Conservation (phyloP, 495 filamentous ascomycete genomes). For the Acidiella bohemica region DNA sequence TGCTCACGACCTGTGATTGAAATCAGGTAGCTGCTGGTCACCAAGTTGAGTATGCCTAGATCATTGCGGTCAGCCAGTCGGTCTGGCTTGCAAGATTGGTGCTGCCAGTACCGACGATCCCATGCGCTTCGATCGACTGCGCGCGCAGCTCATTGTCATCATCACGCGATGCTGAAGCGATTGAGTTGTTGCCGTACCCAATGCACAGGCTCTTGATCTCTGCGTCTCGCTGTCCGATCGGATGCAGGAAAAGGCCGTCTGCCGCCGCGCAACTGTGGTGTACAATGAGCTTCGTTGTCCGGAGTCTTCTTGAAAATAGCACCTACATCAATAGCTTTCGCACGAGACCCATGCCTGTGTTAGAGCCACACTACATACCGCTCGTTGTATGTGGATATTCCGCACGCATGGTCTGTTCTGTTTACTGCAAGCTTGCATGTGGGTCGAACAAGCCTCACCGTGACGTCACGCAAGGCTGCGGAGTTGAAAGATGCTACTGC, state of each 20-base stretch:
- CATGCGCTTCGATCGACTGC: conserved; percentile 56
- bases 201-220: conserved; percentile 60
- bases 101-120: conserved; percentile 59
- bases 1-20: conserved; percentile 71
- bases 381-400: too few species aligned
- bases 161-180: conserved; percentile 30
- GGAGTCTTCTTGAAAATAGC: background rate
- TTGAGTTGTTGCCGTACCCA: conserved; percentile 42
- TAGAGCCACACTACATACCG: background rate
- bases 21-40: conserved; percentile 57
- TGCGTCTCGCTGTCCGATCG: conserved; percentile 35
- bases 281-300: conserved; percentile 30
- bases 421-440: too few species aligned
- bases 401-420: too few species aligned
- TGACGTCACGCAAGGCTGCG: too few species aligned
- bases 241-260: conserved; percentile 77
- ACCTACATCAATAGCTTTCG: conserved; percentile 13
- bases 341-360: conserved; percentile 8
- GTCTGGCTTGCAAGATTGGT: background rate
- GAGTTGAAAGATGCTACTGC: too few species aligned
- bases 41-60: conserved; percentile 52
- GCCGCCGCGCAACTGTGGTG: conserved; percentile 50
- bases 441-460: too few species aligned
- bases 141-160: conserved; percentile 27
- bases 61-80: conserved; percentile 28